phyloP scores from a whole-genome alignment of 1,284 basidiomycete species.

The Entoloma clypeatum region DNA sequence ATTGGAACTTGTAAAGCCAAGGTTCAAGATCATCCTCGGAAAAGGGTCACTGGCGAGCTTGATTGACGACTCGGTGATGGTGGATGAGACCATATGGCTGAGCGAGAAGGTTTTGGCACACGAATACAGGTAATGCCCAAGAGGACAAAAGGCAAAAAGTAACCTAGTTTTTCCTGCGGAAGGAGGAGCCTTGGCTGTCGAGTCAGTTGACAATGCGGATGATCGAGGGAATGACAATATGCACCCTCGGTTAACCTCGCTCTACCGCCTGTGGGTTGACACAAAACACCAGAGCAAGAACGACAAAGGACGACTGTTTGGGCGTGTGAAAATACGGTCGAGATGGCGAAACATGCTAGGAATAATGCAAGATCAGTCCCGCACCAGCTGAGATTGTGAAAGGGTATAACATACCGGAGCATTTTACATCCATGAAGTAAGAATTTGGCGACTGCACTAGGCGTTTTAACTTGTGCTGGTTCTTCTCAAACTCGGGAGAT shows the following conservation, averaged over 20 bases:
- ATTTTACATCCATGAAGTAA: conserved; percentile 99
- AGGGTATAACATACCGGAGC: conserved; percentile 67
- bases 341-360: conserved; percentile 89
- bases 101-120: too few relatives aligned
- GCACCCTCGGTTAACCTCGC: conserved; percentile 96
- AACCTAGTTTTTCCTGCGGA: conserved; percentile 80
- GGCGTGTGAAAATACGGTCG: conserved; percentile 93
- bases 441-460: conserved; percentile 98
- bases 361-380: conserved; percentile 14
- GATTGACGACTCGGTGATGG: too few relatives aligned
- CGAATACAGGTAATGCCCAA: too few relatives aligned
- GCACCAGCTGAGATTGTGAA: conserved; percentile 15
- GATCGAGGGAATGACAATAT: conserved; percentile 29
- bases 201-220: conserved; percentile 13
- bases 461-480: conserved; percentile 98
- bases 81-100: too few relatives aligned
- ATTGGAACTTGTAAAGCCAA: too few relatives aligned
- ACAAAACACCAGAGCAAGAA: conserved; percentile 92
- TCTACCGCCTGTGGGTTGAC: conserved; percentile 99
- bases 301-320: conserved; percentile 92
- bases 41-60: too few relatives aligned
- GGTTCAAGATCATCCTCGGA: too few relatives aligned
- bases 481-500: conserved; percentile 81
- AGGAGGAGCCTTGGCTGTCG: conserved; percentile 64
- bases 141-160: conserved; percentile 24